phyloP scores from a whole-genome alignment of 805 yeast genomes.

The Pichia thaimueangensis region DNA sequence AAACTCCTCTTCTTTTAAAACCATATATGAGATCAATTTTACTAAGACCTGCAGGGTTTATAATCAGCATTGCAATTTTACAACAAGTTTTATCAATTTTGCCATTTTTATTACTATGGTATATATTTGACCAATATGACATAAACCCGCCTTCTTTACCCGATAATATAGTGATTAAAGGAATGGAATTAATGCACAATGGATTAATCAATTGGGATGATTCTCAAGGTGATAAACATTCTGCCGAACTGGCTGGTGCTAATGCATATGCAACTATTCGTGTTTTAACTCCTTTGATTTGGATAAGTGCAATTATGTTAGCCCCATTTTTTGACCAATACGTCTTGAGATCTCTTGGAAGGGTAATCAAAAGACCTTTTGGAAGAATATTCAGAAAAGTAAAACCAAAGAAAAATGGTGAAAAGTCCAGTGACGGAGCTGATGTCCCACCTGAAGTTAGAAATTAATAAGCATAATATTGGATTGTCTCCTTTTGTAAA shows the following conservation, averaged over 20 bases:
- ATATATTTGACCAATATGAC: constrained; percentile 37
- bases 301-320: constrained; percentile 25
- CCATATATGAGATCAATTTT: constrained; percentile 29
- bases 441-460: constrained; percentile 5
- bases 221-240: constrained; percentile 23
- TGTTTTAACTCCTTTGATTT: constrained; percentile 22
- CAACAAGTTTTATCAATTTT: constrained; percentile 50
- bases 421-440: background rate
- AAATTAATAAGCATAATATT: background rate
- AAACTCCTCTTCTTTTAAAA: constrained; percentile 26
- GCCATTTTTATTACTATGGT: constrained; percentile 49
- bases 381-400: constrained; percentile 5
- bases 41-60: constrained; percentile 31
- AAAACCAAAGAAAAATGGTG: background rate
- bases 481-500: no score
- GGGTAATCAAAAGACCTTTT: constrained; percentile 17
- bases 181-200: constrained; percentile 39
- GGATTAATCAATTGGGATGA: constrained; percentile 26
- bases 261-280: constrained; percentile 32
- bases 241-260: constrained; percentile 30
- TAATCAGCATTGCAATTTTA: constrained; percentile 41
- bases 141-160: constrained; percentile 42
- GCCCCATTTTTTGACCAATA: constrained; percentile 33
- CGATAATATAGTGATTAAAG: constrained; percentile 42
- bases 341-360: constrained; percentile 27